Base-by-base conservation (phyloP, 495 filamentous ascomycete genomes). In the Aspergillus nanangensis region DNA sequence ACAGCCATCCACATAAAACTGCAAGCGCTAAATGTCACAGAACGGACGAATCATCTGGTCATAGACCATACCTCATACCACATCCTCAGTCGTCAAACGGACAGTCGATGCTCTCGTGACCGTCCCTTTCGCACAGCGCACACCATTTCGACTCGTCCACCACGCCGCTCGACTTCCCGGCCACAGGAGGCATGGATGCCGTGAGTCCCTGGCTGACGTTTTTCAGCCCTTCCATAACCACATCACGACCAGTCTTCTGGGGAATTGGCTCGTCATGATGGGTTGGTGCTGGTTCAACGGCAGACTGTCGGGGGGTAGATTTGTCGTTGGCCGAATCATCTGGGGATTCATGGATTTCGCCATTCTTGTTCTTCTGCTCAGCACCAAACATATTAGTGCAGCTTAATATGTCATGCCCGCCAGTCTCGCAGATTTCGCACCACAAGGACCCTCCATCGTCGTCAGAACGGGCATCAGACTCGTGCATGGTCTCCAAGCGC, bases 381-480 rank as follows among this genome's bases (percentile, higher is more conserved):
- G 69, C 58, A 9, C 68, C 81, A 58, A 91, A 90, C 80, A 94
- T 89, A 58, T 84, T 93, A 24, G 88, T 88, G 70, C 92, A 97
- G 15, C 83, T 93, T 27, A 97, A 67, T 49, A 97, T 95, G 52
- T 97, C 92, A 54, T 97, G 92, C 13, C 92, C 92, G n/a, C 77
- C 74, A 2, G 85, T 87, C 65, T 97, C 92, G 63, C 92, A 96
- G 39, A 97, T 91, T 67, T 97, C 92, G 69, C 92, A 97, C 88
- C 91, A 96, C 47, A 91, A 75, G 44, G 82, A 83, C 50, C 71
- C 77, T 58, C n/a, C n/a, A n/a, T 86, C 89, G 34, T 85, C 86
- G 38, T 81, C 79, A 10, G 86, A 87, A 39, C 83, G 81, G 18
- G 75, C 69, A 54, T 90, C 88, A 45, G 82, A 85, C 61, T 90